Evolutionary conservation across 345 rosid species (phyloP).

Genomic region (Euclidium syriacum): DNA sequence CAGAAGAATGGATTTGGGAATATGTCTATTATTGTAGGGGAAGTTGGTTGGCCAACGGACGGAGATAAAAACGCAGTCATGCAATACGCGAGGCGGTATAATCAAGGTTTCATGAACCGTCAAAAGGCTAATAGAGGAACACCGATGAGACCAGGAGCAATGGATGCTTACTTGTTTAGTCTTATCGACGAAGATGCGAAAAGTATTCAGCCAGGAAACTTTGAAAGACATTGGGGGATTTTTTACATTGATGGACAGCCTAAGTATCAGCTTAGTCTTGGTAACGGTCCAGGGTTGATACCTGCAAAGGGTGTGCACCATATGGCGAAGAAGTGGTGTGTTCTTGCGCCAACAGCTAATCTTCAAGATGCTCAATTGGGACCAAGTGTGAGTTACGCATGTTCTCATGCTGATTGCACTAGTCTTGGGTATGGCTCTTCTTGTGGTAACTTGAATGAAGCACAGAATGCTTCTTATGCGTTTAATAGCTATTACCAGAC

Average conservation of each 20-base stretch:
- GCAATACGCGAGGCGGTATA: slow-evolving; percentile 43
- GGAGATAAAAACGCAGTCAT: slow-evolving; percentile 54
- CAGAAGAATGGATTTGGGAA: slow-evolving; percentile 57
- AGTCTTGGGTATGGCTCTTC: slow-evolving; percentile 56
- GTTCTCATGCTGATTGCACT: slow-evolving; percentile 61
- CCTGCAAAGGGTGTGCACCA: slow-evolving; percentile 44
- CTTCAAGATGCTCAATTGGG: slow-evolving; percentile 45
- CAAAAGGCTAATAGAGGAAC: slow-evolving; percentile 48
- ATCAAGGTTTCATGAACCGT: slow-evolving; percentile 54
- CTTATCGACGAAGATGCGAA: slow-evolving; percentile 69
- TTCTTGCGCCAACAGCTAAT: slow-evolving; percentile 42
- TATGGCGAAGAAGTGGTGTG: slow-evolving; percentile 51
- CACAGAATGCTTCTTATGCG: slow-evolving; percentile 57
- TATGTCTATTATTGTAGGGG: slow-evolving; percentile 52
- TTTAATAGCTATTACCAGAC: slow-evolving; percentile 62
- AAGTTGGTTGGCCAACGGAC: slow-evolving; percentile 75
- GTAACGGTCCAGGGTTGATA: slow-evolving; percentile 31
- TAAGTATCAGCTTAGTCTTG: slow-evolving; percentile 44
- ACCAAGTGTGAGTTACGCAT: slow-evolving; percentile 61
- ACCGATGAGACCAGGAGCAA: slow-evolving; percentile 45
- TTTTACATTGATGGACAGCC: slow-evolving; percentile 51
- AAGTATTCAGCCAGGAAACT: slow-evolving; percentile 55
- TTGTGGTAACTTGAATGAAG: slow-evolving; percentile 41
- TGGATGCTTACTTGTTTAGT: slow-evolving; percentile 56
- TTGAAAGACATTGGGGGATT: slow-evolving; percentile 67